A percentile compares a stretch with the other conserved stretches of the same genome.
phyloP scores from a whole-genome alignment of 2,329 filamentous ascomycete species.

The Fusarium annulatum region DNA sequence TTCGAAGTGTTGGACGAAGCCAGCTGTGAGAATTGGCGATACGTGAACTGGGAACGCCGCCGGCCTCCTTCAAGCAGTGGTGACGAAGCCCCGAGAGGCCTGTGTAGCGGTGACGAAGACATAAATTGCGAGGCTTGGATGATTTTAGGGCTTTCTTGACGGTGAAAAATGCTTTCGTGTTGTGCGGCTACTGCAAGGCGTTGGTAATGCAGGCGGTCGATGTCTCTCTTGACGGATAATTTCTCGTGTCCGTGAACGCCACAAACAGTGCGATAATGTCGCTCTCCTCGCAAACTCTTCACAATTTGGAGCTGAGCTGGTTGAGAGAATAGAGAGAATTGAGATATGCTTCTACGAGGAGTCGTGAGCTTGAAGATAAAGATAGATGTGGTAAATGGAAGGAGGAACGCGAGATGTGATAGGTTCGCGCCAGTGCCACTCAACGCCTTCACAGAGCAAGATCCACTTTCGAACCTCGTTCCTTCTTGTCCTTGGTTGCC shows the following conservation, averaged over 20 bases:
- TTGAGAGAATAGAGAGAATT: background rate
- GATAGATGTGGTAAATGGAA: constrained; percentile 12
- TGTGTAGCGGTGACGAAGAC: constrained; percentile 36
- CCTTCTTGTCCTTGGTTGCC: background rate
- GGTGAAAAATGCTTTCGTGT: constrained; percentile 5
- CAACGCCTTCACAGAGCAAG: background rate
- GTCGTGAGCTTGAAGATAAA: background rate
- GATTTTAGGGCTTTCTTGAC: background rate
- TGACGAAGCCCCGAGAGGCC: constrained; percentile 40
- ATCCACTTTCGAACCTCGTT: constrained; percentile 13
- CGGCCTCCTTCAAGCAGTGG: constrained; percentile 39
- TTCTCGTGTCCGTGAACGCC: constrained; percentile 5
- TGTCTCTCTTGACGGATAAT: constrained; percentile 1
- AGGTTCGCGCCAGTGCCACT: constrained; percentile 4
- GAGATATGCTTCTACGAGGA: background rate
- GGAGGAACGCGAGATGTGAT: constrained; percentile 5
- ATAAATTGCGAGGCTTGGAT: constrained; percentile 25
- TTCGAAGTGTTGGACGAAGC: constrained; percentile 75
- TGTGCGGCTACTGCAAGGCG: constrained; percentile 7
- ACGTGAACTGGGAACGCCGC: constrained; percentile 80
- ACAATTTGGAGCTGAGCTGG: background rate
- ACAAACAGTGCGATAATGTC: background rate
- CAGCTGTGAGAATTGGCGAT: constrained; percentile 82
- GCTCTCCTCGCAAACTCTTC: background rate
- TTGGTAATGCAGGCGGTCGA: constrained; percentile 1